Percentiles rank a stretch among this genome's conserved stretches.
Conservation (phyloP, 768 basidiomycete genomes). For the Amanita muscaria region DNA sequence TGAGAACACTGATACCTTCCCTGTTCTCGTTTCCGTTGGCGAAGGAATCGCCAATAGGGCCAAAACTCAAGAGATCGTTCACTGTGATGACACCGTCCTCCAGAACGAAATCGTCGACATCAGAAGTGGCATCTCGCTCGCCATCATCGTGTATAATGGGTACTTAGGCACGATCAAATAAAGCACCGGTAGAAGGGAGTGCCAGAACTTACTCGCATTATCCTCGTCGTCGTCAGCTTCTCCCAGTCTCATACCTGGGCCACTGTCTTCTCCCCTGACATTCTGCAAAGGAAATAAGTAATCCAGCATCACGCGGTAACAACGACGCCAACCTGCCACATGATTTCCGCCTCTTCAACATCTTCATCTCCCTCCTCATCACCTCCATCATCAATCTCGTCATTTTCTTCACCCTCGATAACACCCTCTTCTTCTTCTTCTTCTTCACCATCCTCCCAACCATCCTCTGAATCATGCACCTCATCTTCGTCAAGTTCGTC, state of each 20-base stretch:
- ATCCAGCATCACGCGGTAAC: not conserved
- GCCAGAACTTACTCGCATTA: slow-evolving; percentile 37
- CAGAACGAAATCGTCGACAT: slow-evolving; percentile 52
- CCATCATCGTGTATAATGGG: slow-evolving; percentile 56
- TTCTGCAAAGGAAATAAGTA: slow-evolving; percentile 28
- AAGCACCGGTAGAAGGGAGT: not conserved
- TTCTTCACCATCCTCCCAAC: slow-evolving; percentile 41
- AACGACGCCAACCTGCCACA: slow-evolving; percentile 26
- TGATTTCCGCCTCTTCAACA: slow-evolving; percentile 19
- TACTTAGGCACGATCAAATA: slow-evolving; percentile 25
- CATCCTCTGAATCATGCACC: slow-evolving; percentile 42
- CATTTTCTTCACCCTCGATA: slow-evolving; percentile 37
- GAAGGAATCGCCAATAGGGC: slow-evolving; percentile 39
- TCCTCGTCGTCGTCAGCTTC: slow-evolving; percentile 55
- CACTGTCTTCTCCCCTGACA: slow-evolving; percentile 39
- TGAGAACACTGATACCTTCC: slow-evolving; percentile 38
- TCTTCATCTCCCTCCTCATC: slow-evolving; percentile 10
- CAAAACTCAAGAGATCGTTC: slow-evolving; percentile 41
- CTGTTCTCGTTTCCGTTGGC: slow-evolving; percentile 34
- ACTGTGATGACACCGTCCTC: slow-evolving; percentile 28
- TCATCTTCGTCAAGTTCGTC: slow-evolving; percentile 65
- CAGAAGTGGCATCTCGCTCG: slow-evolving; percentile 54
- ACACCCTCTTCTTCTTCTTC: slow-evolving; percentile 37
- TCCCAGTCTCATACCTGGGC: slow-evolving; percentile 35
- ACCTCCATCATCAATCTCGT: slow-evolving; percentile 19